phyloP scores from a whole-genome alignment of 2,329 filamentous ascomycete species.

The Pleoardoris graminearum region DNA sequence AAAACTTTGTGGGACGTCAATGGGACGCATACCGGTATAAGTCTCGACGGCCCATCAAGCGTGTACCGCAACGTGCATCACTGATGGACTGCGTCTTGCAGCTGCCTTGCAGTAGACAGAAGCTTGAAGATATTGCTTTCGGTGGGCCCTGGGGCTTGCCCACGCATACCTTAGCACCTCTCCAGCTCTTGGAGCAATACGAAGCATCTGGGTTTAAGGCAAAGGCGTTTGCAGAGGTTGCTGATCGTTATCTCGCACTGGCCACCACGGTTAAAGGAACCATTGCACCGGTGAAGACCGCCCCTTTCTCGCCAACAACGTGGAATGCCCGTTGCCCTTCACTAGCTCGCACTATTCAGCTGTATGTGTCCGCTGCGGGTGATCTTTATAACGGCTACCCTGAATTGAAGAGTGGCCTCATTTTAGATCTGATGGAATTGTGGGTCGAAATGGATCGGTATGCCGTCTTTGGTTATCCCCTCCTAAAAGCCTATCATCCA shows the following conservation, averaged over 20 bases:
- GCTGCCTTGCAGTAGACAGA: no score
- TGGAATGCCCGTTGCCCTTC: slow-evolving; percentile 34
- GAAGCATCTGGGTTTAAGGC: slow-evolving; percentile 11
- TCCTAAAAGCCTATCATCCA: slow-evolving; percentile 58
- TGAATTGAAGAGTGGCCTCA: slow-evolving; percentile 56
- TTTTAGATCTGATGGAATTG: slow-evolving; percentile 60
- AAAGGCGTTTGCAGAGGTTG: slow-evolving; percentile 20
- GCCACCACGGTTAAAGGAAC: slow-evolving; percentile 22
- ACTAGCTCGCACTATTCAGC: slow-evolving; percentile 40
- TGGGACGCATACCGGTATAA: no score
- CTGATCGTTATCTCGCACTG: slow-evolving; percentile 14
- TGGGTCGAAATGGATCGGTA: slow-evolving; percentile 62
- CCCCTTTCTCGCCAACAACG: background rate
- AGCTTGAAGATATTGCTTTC: no score
- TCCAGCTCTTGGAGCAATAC: slow-evolving; percentile 22
- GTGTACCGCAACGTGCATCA: no score
- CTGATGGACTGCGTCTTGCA: no score
- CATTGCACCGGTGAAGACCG: slow-evolving; percentile 36
- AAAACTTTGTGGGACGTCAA: no score
- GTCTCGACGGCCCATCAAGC: no score
- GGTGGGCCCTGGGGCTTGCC: no score
- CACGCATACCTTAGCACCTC: no score
- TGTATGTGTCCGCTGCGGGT: slow-evolving; percentile 41
- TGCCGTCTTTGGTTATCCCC: slow-evolving; percentile 49
- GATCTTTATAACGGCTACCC: slow-evolving; percentile 51